phyloP scores from a whole-genome alignment of 2,329 filamentous ascomycete genomes.

The Lomentospora prolificans region DNA sequence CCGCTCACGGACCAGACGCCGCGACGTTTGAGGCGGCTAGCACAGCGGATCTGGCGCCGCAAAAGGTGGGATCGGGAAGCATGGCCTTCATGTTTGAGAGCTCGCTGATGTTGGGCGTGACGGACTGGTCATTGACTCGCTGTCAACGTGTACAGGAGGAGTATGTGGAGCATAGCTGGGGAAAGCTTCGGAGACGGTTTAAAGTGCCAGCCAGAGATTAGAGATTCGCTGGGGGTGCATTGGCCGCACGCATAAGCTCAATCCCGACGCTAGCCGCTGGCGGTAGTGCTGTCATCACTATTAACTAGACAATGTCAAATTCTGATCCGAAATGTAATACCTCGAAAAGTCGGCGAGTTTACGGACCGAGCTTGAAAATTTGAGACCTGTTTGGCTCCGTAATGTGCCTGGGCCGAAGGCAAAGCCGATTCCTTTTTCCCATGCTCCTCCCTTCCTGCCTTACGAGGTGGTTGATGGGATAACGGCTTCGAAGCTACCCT shows the following conservation, averaged over 20 bases:
- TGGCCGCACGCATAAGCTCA: neutral
- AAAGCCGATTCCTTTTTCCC: too few species aligned
- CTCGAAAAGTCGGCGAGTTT: too few species aligned
- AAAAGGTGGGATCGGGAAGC: conserved; percentile 29
- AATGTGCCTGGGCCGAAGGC: neutral
- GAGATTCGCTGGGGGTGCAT: neutral
- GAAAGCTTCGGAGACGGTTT: conserved; percentile 1
- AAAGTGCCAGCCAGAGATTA: conserved; percentile 1
- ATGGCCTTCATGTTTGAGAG: conserved; percentile 39
- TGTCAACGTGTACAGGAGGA: conserved; percentile 4
- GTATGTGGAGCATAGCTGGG: conserved; percentile 5
- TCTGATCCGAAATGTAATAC: too few species aligned
- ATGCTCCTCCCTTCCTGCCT: too few species aligned
- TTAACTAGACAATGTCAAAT: too few species aligned
- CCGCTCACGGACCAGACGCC: conserved; percentile 39
- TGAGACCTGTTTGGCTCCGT: too few species aligned
- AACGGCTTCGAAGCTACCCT: too few species aligned
- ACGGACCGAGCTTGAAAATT: neutral
- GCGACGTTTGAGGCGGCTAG: conserved; percentile 32
- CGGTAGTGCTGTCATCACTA: too few species aligned
- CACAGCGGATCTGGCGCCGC: conserved; percentile 26
- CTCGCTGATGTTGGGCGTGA: conserved; percentile 27
- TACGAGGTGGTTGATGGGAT: too few species aligned
- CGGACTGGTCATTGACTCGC: neutral
- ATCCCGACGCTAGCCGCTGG: neutral